Evolutionary conservation across 192 early-diverging fungal species (phyloP), one percentile per base, ranked within the genome.

Genomic region (Coemansia sp.): DNA sequence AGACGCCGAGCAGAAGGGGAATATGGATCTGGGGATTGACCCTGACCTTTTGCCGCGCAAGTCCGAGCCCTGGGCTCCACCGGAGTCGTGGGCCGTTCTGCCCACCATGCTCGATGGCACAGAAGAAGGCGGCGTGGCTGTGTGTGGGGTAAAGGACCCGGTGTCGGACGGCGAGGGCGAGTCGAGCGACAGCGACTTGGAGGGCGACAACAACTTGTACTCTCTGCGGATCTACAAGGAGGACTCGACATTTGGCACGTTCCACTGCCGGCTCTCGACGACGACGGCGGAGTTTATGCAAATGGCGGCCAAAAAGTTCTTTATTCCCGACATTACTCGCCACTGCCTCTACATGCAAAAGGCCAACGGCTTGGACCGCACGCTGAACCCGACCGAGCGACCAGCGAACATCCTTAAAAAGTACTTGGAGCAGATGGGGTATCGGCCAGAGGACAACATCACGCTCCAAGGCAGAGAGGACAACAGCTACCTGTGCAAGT

Each of bases 401-500:
- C 94, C 94, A 7, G 80, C 89, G 6, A 75, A 87, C 33, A 86
- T 96, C 16, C 87, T 94, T 55, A 88, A 89, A 50, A 85, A 72
- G 58, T 79, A 87, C 20, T 72, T 96, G 47, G 84, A 92, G 67
- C 88, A 91, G 72, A 86, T 91, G 64, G 94, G 94, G 20, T 94
- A 96, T 62, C 84, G 85, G 12, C 85, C 85, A 23, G 75, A 85
- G 42, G 93, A 96, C 73, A 88, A 86, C 63, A 83, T 94, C 9
- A 89, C 92, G 50, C 83, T 90, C 31, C 77, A 93, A 21, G 91
- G 91, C 4, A 79, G 93, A 52, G 93, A 94, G 61, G 92, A 94
- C 68, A 93, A 92, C 77, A 92, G 90, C 42, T 93, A 93, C 41
- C 66, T 94, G 18, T 88, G 87, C 73, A 86, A 91, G n/a, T 93